Base-by-base conservation (phyloP, 768 basidiomycete genomes). In the Serendipita sp. region DNA sequence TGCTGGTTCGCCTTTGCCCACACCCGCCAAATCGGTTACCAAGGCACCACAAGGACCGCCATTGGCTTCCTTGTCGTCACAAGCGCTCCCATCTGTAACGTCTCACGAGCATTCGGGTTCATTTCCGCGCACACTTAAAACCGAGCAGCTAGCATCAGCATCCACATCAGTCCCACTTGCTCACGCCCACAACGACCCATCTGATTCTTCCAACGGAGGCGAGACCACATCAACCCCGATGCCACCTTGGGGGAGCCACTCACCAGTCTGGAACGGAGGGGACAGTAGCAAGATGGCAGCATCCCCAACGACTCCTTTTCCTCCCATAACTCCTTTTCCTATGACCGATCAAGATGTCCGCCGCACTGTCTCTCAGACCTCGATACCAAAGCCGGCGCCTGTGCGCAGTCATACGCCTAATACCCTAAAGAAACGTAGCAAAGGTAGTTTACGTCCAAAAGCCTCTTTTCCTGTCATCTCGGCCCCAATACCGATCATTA, bases 351-450 rank as follows among this genome's bases (percentile, higher is more conserved):
- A 51, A 51, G 48, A 51, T 51, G 48, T 18, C 30, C 48, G 8
- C 7, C 18, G n/a, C 48, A 51, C n/a, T 5, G 8, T 51, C 48
- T 32, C 48, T 8, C 48, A 7, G n/a, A 51, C 48, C 8, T n/a
- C 48, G 48, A 18, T 51, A 51, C 18, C 30, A 18, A 51, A 18
- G 8, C n/a, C 48, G n/a, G 8, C 48, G 8, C n/a, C 48, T 51
- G n/a, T n/a, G n/a, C 48, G 48, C 48, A 51, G 48, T n/a, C 28
- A 60, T 60, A 60, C 56, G 28, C 56, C 56, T 35, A 60, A 60
- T 60, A 60, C 56, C 56, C 56, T 60, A n/a, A 60, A 60, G 56
- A 60, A 60, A 38, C 18, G 56, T 8, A 60, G 56, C 32, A 60
- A 36, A 60, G 10, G 30, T 38, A 60, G 34, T 34, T 60, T 60